Percentiles rank a stretch among this genome's conserved stretches.
Conservation (phyloP, 2,329 filamentous ascomycete species). For the Ophiostoma novo-ulmi region DNA sequence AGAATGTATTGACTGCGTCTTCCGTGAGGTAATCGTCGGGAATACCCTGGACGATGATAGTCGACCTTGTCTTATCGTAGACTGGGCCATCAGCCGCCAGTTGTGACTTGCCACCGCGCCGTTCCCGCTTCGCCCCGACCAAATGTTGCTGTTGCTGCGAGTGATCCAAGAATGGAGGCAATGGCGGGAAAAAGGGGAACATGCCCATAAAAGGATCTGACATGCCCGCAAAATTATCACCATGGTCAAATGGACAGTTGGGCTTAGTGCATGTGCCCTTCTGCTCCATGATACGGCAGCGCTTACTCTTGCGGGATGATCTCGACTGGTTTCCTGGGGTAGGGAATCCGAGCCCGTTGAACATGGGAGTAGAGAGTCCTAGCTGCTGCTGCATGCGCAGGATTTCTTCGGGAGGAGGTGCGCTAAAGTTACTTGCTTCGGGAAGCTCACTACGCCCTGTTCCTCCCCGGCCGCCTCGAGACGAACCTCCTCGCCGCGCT, state of each 20-base stretch:
- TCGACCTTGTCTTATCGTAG: constrained; percentile 57
- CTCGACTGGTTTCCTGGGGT: constrained; percentile 21
- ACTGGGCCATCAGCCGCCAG: constrained; percentile 62
- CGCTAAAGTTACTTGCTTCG: background rate
- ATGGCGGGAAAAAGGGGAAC: constrained; percentile 9
- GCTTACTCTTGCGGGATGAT: constrained; percentile 39
- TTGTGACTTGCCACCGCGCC: constrained; percentile 29
- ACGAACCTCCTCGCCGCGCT: constrained; percentile 47
- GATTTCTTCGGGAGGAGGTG: constrained; percentile 53
- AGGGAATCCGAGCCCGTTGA: constrained; percentile 28
- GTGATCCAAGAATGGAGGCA: background rate
- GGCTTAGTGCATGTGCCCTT: constrained; percentile 68
- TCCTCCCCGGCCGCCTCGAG: constrained; percentile 31
- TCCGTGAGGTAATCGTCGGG: constrained; percentile 66
- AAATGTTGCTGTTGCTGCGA: background rate
- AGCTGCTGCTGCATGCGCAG: constrained; percentile 54
- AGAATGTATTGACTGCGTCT: constrained; percentile 61
- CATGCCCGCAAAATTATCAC: background rate
- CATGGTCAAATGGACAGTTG: constrained; percentile 64
- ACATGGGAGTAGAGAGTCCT: constrained; percentile 40
- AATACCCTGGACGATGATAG: constrained; percentile 72
- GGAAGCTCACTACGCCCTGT: constrained; percentile 8
- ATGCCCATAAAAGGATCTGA: constrained; percentile 1
- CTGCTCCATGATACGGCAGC: constrained; percentile 65
- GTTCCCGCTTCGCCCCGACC: background rate